Evolutionary conservation across 805 yeast species (phyloP), one percentile per base, ranked within the genome.

Genomic region (Pichia rugopelliculosa): DNA sequence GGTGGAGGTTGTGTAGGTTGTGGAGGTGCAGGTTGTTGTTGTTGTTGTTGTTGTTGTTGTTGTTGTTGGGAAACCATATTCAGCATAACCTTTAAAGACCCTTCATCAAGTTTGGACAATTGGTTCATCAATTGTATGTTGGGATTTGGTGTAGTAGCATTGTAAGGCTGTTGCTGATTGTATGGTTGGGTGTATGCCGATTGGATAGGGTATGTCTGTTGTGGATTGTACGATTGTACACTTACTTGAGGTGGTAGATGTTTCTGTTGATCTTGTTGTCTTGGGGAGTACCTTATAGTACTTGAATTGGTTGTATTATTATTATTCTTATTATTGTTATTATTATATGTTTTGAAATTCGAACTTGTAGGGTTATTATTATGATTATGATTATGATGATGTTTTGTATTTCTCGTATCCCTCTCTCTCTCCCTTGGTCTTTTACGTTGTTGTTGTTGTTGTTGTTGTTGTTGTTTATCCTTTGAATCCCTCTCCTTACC

Each of bases 401-500:
- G 39, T 11, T 50, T 44, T 21, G 33, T 45, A 7, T 38, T 37
- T 17, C 49, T 41, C 18, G 39, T 50, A 36, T 50, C 44, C 27
- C 49, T 48, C 18, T 44, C 41, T 39, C 43, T 47, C 11, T 46
- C 49, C 30, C 18, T 17, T 40, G 25, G 4, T 45, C 34, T 22
- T 51, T 36, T 18, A 39, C 20, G 22, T 41, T 41, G 23, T 42
- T 38, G 21, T n/a, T 25, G 25, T 25, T 33, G 15, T 12, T 27
- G 5, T 24, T 30, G 18, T 30, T 33, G 33, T 40, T 18, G 10
- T 15, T 20, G 20, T 33, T 15, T 34, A 3, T 33, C 36, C 15
- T 45, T n/a, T 42, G 23, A 23, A 52, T 56, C 34, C 58, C 60
- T 49, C 71, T 76, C 5, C 74, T 74, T 47, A 15, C 34, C 34